Evolutionary conservation across 495 filamentous ascomycete genomes (phyloP).

Genomic region (Stereocaulon alpinum): DNA sequence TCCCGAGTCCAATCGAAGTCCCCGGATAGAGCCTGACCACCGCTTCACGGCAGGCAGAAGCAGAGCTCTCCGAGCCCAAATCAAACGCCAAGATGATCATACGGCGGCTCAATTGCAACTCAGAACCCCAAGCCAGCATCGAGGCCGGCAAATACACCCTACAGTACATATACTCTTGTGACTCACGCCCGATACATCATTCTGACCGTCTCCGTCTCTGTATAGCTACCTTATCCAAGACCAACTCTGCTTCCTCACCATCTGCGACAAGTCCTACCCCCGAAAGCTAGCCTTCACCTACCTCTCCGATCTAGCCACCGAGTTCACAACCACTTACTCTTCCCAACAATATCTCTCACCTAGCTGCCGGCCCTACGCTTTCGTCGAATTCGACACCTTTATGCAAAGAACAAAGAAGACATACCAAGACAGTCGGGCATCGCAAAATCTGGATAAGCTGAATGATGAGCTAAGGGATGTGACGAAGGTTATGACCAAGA

Average conservation of each 20-base stretch:
- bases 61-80: slow-evolving; percentile 79
- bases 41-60: slow-evolving; percentile 44
- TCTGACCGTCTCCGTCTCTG: not conserved
- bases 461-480: slow-evolving; percentile 97
- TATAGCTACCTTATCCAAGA: slow-evolving; percentile 72
- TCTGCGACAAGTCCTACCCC: slow-evolving; percentile 87
- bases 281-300: slow-evolving; percentile 99
- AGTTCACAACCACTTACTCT: slow-evolving; percentile 84
- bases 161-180: slow-evolving; percentile 49
- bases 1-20: not conserved
- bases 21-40: not conserved
- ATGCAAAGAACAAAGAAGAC: slow-evolving; percentile 86
- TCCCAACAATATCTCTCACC: slow-evolving; percentile 60
- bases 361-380: slow-evolving; percentile 79
- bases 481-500: slow-evolving; percentile 99
- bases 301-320: slow-evolving; percentile 78
- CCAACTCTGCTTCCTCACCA: slow-evolving; percentile 80
- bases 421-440: slow-evolving; percentile 86
- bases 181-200: not conserved
- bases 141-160: slow-evolving; percentile 76
- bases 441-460: slow-evolving; percentile 73
- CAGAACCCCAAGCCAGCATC: slow-evolving; percentile 85
- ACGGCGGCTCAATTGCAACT: slow-evolving; percentile 71
- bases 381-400: slow-evolving; percentile 96
- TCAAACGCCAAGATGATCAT: slow-evolving; percentile 82